These are phyloP conservation scores for Sugiyamaella chiloensis DNA, from an alignment of 805 yeast species.

Conservation along the genomic window DNA sequence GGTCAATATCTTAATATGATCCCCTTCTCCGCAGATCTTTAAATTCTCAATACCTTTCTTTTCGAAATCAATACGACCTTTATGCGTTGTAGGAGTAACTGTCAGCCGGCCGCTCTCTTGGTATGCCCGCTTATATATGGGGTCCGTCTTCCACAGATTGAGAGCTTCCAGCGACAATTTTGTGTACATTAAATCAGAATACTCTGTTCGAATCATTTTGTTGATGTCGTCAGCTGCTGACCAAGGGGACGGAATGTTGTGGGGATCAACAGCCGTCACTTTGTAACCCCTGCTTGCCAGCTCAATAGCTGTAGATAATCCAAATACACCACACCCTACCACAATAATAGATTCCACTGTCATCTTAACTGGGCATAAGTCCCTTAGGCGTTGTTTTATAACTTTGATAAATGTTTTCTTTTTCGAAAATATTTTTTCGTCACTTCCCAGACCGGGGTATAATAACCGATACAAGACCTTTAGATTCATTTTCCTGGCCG, in stretches of 20 bases:
- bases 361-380: neutral
- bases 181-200: slow-evolving; percentile 39
- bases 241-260: slow-evolving; percentile 12
- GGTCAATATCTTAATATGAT: neutral
- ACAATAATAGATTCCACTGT: neutral
- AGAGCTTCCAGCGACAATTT: slow-evolving; percentile 44
- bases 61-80: slow-evolving; percentile 12
- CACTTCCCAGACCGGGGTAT: no score
- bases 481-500: no score
- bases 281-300: slow-evolving; percentile 6
- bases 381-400: no score
- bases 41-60: neutral
- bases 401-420: no score
- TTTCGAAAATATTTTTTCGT: no score
- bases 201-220: slow-evolving; percentile 47
- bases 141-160: slow-evolving; percentile 34
- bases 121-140: slow-evolving; percentile 6
- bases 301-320: slow-evolving; percentile 9
- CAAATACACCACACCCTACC: slow-evolving; percentile 6
- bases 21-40: neutral
- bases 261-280: slow-evolving; percentile 12
- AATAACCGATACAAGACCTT: no score
- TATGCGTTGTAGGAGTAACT: slow-evolving; percentile 7
- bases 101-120: neutral
- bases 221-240: slow-evolving; percentile 47